Evolutionary conservation across 306 rosid species (phyloP), one percentile per base, ranked within the genome.

Genomic region (Citrullus amarus): DNA sequence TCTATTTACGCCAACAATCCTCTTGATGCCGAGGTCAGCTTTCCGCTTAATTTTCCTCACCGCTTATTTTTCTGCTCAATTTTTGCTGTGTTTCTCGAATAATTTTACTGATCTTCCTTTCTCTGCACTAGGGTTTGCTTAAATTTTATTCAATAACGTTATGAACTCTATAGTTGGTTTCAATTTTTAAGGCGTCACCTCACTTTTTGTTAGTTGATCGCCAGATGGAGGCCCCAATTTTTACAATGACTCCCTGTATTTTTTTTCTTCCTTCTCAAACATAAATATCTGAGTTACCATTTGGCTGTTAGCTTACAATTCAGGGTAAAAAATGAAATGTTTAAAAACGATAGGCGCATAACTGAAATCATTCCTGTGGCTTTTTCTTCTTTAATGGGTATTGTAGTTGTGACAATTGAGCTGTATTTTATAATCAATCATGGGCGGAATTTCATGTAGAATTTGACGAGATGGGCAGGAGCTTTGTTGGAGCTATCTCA

Each of bases 401-500:
- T 46, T 11, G 17, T 70, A 9, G 25, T 38, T 54, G 51, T 34
- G 34, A 10, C 2, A 72, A 4, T 1, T 48, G n/a, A 13, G 66
- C 72, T 75, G 8, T 25, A 4, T 13, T 75, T 9, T 44, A 39
- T 78, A 8, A 58, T 8, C 8, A 30, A 11, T 69, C 56, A 39
- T 53, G 30, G 22, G 32, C n/a, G 61, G 43, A 15, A 17, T 74
- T 32, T 53, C 72, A 30, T 79, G 81, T 83, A 94, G 98, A 94
- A 94, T 84, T 87, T 94, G 88, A 85, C 96, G 22, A 88, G 93
- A 80, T 94, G 98, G 98, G 97, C 89, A 8, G 96, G 96, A 77
- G 92, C 92, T 77, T 80, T 92, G 20, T 77, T 92, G 17, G 97
- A 94, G 85, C 58, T 94, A 77, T 92, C 97, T 75, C 95, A 90